Percentiles rank a stretch among this genome's conserved stretches.
Evolutionary conservation across 768 basidiomycete species (phyloP).

Genomic region (Boletus pseudopeckii): DNA sequence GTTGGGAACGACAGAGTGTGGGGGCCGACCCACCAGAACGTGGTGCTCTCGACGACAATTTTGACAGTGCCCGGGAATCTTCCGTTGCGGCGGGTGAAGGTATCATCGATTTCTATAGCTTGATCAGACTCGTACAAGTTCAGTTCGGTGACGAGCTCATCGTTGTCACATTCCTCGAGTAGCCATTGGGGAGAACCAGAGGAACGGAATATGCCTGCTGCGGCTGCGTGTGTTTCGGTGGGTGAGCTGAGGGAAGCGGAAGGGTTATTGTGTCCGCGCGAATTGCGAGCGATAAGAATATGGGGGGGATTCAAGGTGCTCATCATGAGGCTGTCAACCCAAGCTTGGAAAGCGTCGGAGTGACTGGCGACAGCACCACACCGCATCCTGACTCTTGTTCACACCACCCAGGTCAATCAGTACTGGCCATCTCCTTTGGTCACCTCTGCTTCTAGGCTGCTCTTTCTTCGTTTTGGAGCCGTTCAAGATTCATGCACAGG

Average conservation of each 20-base stretch:
- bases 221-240: conserved; percentile 85
- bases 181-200: conserved; percentile 78
- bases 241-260: conserved; percentile 81
- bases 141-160: conserved; percentile 67
- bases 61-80: conserved; percentile 84
- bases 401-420: neutral
- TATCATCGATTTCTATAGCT: conserved; percentile 76
- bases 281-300: conserved; percentile 85
- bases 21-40: conserved; percentile 71
- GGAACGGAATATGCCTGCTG: conserved; percentile 78
- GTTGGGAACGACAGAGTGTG: neutral
- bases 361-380: neutral
- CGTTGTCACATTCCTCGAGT: conserved; percentile 70
- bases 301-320: conserved; percentile 64
- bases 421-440: no score
- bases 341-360: neutral
- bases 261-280: conserved; percentile 70
- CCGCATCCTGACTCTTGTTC: conserved; percentile 1
- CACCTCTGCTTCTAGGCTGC: no score
- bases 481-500: neutral
- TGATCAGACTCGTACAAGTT: conserved; percentile 64
- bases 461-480: neutral
- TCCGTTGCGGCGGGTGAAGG: conserved; percentile 60
- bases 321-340: conserved; percentile 2
- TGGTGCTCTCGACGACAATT: conserved; percentile 83